A percentile compares a stretch with the other conserved stretches of the same genome.
Conservation (phyloP, 257 asterid species). For the Nicotiana paniculata region DNA sequence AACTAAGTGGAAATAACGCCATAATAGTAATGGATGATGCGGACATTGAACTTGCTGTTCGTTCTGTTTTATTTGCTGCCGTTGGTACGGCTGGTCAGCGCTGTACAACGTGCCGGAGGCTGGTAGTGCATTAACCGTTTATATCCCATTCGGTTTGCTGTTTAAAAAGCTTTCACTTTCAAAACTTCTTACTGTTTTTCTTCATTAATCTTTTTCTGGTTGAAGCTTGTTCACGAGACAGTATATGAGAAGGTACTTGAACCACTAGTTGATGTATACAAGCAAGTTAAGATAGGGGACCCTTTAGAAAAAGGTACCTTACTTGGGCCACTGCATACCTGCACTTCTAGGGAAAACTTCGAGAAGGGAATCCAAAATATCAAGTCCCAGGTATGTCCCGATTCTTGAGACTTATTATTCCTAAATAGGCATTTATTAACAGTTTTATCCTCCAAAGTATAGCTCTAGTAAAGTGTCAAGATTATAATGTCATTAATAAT, state of each 20-base stretch:
- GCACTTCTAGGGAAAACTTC: constrained; percentile 57
- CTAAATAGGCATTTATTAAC: background rate
- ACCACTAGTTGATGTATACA: constrained; percentile 69
- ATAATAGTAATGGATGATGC: constrained; percentile 96
- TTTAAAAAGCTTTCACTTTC: constrained; percentile 1
- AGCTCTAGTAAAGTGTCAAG: background rate
- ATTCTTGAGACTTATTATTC: background rate
- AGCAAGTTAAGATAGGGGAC: constrained; percentile 86
- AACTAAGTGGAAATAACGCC: constrained; percentile 94
- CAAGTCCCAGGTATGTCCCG: constrained; percentile 63
- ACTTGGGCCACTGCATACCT: constrained; percentile 93
- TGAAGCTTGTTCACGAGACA: constrained; percentile 85
- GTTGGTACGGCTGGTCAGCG: constrained; percentile 99
- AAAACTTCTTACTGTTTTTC: background rate
- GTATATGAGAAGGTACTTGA: constrained; percentile 70
- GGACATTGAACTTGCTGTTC: constrained; percentile 84
- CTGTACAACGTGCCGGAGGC: constrained; percentile 96
- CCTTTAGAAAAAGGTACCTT: constrained; percentile 84
- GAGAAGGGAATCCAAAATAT: constrained; percentile 70
- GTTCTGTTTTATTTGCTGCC: constrained; percentile 90
- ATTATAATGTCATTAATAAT: background rate
- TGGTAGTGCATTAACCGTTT: constrained; percentile 43
- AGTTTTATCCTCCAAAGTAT: background rate
- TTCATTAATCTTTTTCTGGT: constrained; percentile 2
- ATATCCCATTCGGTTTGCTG: constrained; percentile 6